phyloP scores from a whole-genome alignment of 768 basidiomycete genomes.

The Russula virescens region DNA sequence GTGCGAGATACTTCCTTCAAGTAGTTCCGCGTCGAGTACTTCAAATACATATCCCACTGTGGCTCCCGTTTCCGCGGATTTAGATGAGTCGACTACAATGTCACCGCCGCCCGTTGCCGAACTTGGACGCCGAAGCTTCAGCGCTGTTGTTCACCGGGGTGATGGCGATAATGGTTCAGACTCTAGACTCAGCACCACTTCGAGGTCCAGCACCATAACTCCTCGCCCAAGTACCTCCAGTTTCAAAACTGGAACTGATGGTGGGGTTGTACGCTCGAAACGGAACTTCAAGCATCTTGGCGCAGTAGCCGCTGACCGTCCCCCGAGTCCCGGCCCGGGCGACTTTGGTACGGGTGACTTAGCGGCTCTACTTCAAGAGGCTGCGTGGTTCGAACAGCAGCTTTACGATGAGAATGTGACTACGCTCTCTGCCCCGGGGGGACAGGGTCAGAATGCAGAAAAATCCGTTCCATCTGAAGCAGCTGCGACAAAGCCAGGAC shows the following conservation, averaged over 20 bases:
- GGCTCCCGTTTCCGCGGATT: not conserved
- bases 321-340: conserved; percentile 43
- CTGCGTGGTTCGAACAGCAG: conserved; percentile 51
- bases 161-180: conserved; percentile 11
- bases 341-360: conserved; percentile 54
- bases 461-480: not conserved
- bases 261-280: conserved; percentile 25
- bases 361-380: conserved; percentile 48
- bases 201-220: conserved; percentile 19
- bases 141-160: conserved; percentile 33
- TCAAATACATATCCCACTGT: not conserved
- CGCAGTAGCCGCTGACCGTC: conserved; percentile 30
- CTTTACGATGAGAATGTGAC: conserved; percentile 43
- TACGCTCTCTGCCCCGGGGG: not conserved
- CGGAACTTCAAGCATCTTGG: conserved; percentile 25
- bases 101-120: conserved; percentile 11
- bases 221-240: conserved; percentile 21
- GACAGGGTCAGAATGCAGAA: conserved; percentile 10
- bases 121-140: conserved; percentile 28
- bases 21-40: not conserved
- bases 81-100: conserved; percentile 1
- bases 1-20: not conserved
- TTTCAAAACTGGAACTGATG: conserved; percentile 22
- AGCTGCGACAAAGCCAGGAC: not conserved
- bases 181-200: conserved; percentile 7